Evolutionary conservation across 805 yeast genomes (phyloP), one percentile per base, ranked within the genome.

Genomic region (Candida chauliodis): DNA sequence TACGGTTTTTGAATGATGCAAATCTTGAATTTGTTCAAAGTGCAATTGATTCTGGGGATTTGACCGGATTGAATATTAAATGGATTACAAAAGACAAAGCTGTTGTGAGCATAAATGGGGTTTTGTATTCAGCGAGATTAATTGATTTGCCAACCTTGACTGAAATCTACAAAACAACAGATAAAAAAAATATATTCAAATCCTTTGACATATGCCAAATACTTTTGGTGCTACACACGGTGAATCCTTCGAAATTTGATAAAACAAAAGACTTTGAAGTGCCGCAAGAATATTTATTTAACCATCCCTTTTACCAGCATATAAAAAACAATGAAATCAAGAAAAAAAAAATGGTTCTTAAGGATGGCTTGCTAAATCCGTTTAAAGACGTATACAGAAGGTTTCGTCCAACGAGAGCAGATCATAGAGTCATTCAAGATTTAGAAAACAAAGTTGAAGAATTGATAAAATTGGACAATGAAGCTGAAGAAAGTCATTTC

Each of bases 111-210:
- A 73, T 93, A n/a, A 60, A 79, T 43, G 82, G 79, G 30, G 72
- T 77, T 10, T 58, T 79, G 44, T 91, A 85, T 57, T 88, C 86
- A 5, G 96, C 95, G 0, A 79, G 87, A 45, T 63, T 93, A 24
- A 78, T 93, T n/a, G 91, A 90, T 50, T 65, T 93, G 45, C 99
- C 99, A 0, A 86, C 96, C 0, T 61, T 90, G 3, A 75, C 86
- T 8, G 99, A 93, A 56, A 78, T 85, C 5, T 87, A 83, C 57
- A 93, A 93, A 60, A 81, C 96, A 4, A 76, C 90, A 17, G 99
- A 93, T 57, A 76, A 79, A 52, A 91, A 91, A 57, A 93, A 88
- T 54, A 75, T 93, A 18, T 82, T 84, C 65, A 93, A 93, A 54
- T 79, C 95, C 0, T 71, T 87, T 23, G 98, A 93, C 58, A 69